phyloP scores from a whole-genome alignment of 306 rosid species.

The Quillaja saponaria region DNA sequence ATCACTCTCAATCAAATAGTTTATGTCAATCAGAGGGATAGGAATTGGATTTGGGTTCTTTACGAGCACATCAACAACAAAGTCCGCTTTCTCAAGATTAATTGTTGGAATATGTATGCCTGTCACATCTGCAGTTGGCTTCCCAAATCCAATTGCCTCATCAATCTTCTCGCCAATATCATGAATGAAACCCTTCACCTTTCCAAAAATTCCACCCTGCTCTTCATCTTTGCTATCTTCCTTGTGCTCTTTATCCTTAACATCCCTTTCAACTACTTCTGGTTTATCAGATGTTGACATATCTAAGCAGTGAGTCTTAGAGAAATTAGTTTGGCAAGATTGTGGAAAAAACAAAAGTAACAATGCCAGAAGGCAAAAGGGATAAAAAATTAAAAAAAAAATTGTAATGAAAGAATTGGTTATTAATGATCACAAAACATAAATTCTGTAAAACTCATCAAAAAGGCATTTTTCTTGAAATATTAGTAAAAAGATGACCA shows the following conservation, averaged over 20 bases:
- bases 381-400: background rate
- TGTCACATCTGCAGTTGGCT: constrained; percentile 84
- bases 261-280: constrained; percentile 59
- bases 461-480: constrained; percentile 4
- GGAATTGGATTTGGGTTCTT: constrained; percentile 95
- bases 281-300: constrained; percentile 72
- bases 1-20: constrained; percentile 84
- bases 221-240: constrained; percentile 52
- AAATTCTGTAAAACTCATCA: constrained; percentile 20
- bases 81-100: constrained; percentile 68
- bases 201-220: constrained; percentile 75
- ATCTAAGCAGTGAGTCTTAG: constrained; percentile 2
- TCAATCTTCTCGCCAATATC: constrained; percentile 96
- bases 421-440: background rate
- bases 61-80: constrained; percentile 80
- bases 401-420: background rate
- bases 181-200: constrained; percentile 88
- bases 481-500: no score
- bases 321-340: constrained; percentile 31
- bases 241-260: constrained; percentile 49
- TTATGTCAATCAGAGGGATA: constrained; percentile 77
- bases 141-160: constrained; percentile 81
- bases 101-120: constrained; percentile 65
- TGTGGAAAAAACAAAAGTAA: background rate
- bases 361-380: constrained; percentile 11